Percentiles rank a stretch among this genome's conserved stretches.
Conservation (phyloP, 1,284 basidiomycete species). For the Cutaneotrichosporon sp. region DNA sequence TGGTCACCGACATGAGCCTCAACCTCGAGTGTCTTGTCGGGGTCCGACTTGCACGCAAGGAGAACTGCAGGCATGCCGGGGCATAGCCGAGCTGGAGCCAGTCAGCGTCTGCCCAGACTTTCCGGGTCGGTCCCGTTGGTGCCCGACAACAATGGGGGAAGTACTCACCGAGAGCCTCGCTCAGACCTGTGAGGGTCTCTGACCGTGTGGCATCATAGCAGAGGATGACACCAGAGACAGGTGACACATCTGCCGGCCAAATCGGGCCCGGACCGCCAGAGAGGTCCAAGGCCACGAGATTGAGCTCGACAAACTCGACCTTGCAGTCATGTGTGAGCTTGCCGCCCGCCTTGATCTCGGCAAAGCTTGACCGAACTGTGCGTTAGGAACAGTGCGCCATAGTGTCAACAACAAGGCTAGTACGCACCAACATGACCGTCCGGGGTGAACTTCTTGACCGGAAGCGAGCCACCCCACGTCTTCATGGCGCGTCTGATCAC, state of each 20-base stretch:
- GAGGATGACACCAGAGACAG: constrained; percentile 44
- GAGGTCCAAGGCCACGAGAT: constrained; percentile 33
- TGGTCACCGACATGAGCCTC: constrained; percentile 46
- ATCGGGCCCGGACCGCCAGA: constrained; percentile 16
- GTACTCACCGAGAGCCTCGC: constrained; percentile 42
- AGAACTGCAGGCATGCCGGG: constrained; percentile 42
- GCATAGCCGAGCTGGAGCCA: constrained; percentile 28
- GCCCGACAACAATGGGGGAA: background rate
- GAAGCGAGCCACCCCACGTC: constrained; percentile 40
- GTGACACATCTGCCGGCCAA: constrained; percentile 37
- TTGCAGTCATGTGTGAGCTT: constrained; percentile 35
- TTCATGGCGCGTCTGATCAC: constrained; percentile 45
- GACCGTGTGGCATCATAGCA: constrained; percentile 49
- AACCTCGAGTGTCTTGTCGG: constrained; percentile 35
- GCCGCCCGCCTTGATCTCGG: constrained; percentile 42
- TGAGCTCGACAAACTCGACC: constrained; percentile 49
- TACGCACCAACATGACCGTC: constrained; percentile 30
- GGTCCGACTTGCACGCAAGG: constrained; percentile 52
- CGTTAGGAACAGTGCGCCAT: constrained; percentile 12
- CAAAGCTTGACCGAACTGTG: constrained; percentile 39
- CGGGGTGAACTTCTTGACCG: constrained; percentile 24
- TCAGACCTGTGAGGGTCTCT: constrained; percentile 37
- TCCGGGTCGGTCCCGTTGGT: constrained; percentile 8
- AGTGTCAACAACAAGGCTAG: background rate
- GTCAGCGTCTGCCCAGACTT: constrained; percentile 1